Evolutionary conservation across 768 basidiomycete species (phyloP), one percentile per base, ranked within the genome.

Genomic region (Cystobasidium tubakii): DNA sequence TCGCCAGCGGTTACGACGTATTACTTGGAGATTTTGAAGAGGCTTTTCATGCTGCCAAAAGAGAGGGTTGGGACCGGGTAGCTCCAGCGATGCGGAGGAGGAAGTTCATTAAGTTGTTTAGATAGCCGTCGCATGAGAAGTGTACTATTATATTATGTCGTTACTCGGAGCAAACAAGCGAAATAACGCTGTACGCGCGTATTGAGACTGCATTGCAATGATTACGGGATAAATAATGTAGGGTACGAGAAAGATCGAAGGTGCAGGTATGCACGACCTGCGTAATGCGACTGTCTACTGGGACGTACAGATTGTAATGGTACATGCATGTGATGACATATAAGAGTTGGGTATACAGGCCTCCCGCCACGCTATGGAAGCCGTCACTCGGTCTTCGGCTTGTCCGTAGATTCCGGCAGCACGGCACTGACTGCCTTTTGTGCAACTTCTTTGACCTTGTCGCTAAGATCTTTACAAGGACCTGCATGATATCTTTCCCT

Each of bases 1-100:
- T 71, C 21, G 55, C 55, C 6, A 71, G 69, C 36, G 69, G 53
- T 1, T 60, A 34, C 34, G 69, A 71, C 27, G 55, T 71, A 29
- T 23, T 71, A 17, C 25, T 71, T 10, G 69, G 36, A 1, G 69
- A 71, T 42, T 71, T 57, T 29, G 69, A 71, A 44, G 53, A 67
- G 31, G 66, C 31, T 36, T 43, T 67, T 17, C 25, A 53, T 60
- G 4, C 57, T 60, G 10, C 27, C 25, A 60, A 23, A 60, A 60
- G 57, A 31, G 33, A 60, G 2, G 57, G 57, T 21, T 60, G 57
- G 57, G 57, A 60, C 6, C 10, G 57, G 29, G 57, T 60, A 4
- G 29, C 57, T 25, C 57, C 57, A 6, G 13, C 33, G 6, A 60
- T 4, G 25, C 57, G 57, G 15, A 60, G 33, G 21, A 60, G 17